Evolutionary conservation across 2,329 filamentous ascomycete species (phyloP).

Genomic region (Pyricularia grisea): DNA sequence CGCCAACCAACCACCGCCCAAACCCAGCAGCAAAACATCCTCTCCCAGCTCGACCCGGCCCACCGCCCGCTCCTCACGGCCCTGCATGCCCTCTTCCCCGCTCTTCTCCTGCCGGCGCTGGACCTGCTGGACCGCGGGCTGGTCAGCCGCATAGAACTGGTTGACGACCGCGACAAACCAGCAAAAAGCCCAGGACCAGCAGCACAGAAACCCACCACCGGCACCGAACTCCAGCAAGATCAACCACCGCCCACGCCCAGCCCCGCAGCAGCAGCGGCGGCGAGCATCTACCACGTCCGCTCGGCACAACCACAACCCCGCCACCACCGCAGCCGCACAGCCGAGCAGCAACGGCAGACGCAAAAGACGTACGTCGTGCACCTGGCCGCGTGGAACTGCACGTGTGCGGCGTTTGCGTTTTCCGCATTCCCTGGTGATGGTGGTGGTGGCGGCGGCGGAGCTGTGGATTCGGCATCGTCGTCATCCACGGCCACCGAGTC

Average conservation of each 20-base stretch:
- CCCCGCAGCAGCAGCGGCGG: background rate
- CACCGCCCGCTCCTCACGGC: slow-evolving; percentile 57
- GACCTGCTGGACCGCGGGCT: slow-evolving; percentile 77
- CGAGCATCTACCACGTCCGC: slow-evolving; percentile 56
- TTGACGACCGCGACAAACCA: background rate
- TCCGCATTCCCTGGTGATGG: slow-evolving; percentile 47
- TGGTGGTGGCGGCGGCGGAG: slow-evolving; percentile 6
- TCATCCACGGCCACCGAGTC: too few species aligned
- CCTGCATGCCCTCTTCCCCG: slow-evolving; percentile 77
- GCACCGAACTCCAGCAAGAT: slow-evolving; percentile 1
- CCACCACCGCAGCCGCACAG: slow-evolving; percentile 16
- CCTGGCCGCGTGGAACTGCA: slow-evolving; percentile 75
- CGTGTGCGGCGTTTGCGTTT: slow-evolving; percentile 76
- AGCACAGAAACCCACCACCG: background rate
- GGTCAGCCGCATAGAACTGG: slow-evolving; percentile 45
- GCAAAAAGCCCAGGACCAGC: background rate
- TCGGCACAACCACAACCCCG: slow-evolving; percentile 36
- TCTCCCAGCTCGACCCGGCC: slow-evolving; percentile 24
- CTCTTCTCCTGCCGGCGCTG: slow-evolving; percentile 71
- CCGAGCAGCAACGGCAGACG: slow-evolving; percentile 9
- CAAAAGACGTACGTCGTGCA: slow-evolving; percentile 57
- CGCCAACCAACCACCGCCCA: slow-evolving; percentile 11
- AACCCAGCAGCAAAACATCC: slow-evolving; percentile 16
- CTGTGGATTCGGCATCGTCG: slow-evolving; percentile 2
- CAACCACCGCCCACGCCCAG: background rate